Evolutionary conservation across 768 basidiomycete genomes (phyloP), one percentile per base, ranked within the genome.

Genomic region (Strobilomyces echinocephalus): DNA sequence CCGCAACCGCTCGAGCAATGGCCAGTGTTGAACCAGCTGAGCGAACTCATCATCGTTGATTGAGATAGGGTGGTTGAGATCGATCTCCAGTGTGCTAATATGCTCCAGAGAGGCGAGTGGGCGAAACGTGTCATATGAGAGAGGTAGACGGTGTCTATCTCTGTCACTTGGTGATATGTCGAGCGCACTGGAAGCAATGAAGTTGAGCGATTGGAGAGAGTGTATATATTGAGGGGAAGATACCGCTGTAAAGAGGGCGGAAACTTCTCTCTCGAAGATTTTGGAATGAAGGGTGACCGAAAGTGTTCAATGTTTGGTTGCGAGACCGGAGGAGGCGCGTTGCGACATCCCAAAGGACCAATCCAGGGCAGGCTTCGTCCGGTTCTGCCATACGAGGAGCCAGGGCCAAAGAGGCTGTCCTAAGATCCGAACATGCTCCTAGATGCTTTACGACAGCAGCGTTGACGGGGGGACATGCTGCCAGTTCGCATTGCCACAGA

Each of bases 21-120:
- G 53, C 49, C 49, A 58, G n/a, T 48, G 33, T 4, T 20, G 41
- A 15, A 34, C 40, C 14, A 54, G 18, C 28, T 5, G 12, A 0
- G 38, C 26, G 10, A 57, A 42, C 18, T 47, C 52, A 0, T 39
- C 39, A 4, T 58, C 53, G 3, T 44, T 8, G 31, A 57, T 1
- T 1, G 36, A 26, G 9, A 40, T 24, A 4, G 31, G 38, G 18
- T 36, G 24, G 12, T 46, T 24, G 20, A 49, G 20, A 10, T 31
- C 3, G 31, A 58, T 41, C 8, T 41, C 26, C 20, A 52, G 43
- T 26, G 18, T n/a, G n/a, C 46, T 43, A n/a, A 58, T 47, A 11
- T 48, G 20, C 21, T n/a, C 31, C 2, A 59, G 39, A 18, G 53
- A 36, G 9, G 8, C 24, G 39, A 56, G 47, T n/a, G 47, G 57